A percentile compares a stretch with the other conserved stretches of the same genome.
Conservation (phyloP, 139 green algal species). For the Parachlorella kessleri region DNA sequence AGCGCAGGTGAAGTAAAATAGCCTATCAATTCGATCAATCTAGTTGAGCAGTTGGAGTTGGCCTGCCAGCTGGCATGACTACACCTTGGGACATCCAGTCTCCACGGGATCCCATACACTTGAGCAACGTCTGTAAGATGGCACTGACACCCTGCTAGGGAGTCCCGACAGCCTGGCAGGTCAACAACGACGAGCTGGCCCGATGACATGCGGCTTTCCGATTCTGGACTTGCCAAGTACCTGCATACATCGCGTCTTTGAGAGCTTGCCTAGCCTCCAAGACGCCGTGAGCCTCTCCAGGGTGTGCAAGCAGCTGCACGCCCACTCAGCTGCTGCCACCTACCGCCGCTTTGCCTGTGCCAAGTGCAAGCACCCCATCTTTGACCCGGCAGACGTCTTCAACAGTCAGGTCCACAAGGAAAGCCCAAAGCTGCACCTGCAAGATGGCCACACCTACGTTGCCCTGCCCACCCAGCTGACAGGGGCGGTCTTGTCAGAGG, state of each 20-base stretch:
- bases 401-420: neutral
- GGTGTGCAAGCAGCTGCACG: slow-evolving; percentile 16
- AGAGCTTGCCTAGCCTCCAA: neutral
- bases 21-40: too few relatives aligned
- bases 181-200: too few relatives aligned
- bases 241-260: slow-evolving; percentile 16
- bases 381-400: neutral
- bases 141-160: too few relatives aligned
- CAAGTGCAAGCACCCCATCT: neutral
- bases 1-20: too few relatives aligned
- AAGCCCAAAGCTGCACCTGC: neutral
- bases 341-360: slow-evolving; percentile 16
- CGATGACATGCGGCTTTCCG: too few relatives aligned
- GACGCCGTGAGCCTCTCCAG: slow-evolving; percentile 6
- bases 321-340: neutral
- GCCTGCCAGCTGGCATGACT: too few relatives aligned
- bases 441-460: neutral
- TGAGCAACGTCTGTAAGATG: too few relatives aligned
- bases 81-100: too few relatives aligned
- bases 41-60: too few relatives aligned
- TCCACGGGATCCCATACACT: too few relatives aligned
- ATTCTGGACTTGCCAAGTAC: too few relatives aligned
- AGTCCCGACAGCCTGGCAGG: too few relatives aligned
- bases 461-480: neutral
- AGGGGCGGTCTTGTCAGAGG: neutral